Base-by-base conservation (phyloP, 2,329 filamentous ascomycete genomes). In the Fusarium subglutinans region DNA sequence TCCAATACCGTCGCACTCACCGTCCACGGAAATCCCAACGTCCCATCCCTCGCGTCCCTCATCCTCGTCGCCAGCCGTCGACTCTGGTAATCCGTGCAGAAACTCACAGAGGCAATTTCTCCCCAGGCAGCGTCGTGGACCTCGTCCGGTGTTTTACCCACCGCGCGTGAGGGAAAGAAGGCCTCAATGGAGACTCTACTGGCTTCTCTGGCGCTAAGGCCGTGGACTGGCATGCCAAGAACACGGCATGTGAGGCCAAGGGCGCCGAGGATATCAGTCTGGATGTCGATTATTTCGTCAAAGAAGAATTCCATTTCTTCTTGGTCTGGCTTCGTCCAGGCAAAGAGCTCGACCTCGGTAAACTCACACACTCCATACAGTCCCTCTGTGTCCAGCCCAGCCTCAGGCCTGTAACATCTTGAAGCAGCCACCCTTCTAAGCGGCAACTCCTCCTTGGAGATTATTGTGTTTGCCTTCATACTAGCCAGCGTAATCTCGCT, bases 351-450 rank as follows among this genome's bases (percentile, higher is more conserved):
- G 14, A 51, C 47, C 2, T 13, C 14, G 6, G 28, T 51, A 6
- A 51, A 14, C 28, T 24, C 47, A 18, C 11, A 17, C 8, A 33
- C 15, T 1, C 2, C 10, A 2, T 51, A 33, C 11, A 5, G 15
- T 14, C 28, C 47, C 15, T 50, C 28, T 0, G 28, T 5, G 3
- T 13, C 7, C 0, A 3, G 5, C 22, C 11, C 1, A 10, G 22
- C 15, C 11, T 33, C 28, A 5, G 28, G 22, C 3, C 11, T 33
- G 17, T 51, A 24, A 10, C 47, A 33, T 33, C 47, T 51, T 5
- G 22, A 18, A 33, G 28, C 47, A 33, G 11, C 22, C 7, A 51
- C 28, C 5, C 22, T 51, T 51, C 22, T 24, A 1, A 51, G 11
- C 3, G 47, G 47, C 22, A 51, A n/a, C 3, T 51, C 47, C 22